These are phyloP conservation scores for Termitomyces sp. DNA, from an alignment of 768 basidiomycete species.

Conservation along the genomic window DNA sequence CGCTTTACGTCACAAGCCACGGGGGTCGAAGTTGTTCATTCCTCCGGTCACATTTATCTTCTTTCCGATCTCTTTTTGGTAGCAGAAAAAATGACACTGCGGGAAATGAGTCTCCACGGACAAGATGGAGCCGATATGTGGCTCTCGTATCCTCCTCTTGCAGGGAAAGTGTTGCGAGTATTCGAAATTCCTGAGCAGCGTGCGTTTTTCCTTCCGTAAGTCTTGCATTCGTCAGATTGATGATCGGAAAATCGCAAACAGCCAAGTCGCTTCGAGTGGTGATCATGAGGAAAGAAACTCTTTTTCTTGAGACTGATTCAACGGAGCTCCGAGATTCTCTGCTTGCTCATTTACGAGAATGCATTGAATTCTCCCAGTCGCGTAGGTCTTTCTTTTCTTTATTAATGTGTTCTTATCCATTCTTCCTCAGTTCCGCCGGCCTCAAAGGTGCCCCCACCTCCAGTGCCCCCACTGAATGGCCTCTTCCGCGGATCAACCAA, in stretches of 20 bases:
- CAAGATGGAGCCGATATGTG: conserved; percentile 76
- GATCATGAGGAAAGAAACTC: conserved; percentile 84
- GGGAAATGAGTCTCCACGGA: conserved; percentile 47
- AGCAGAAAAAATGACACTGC: conserved; percentile 74
- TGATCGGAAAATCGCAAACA: conserved; percentile 21
- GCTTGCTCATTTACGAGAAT: conserved; percentile 69
- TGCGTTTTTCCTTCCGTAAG: conserved; percentile 22
- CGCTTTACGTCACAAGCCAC: conserved; percentile 75
- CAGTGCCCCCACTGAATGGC: conserved; percentile 45
- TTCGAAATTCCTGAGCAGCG: conserved; percentile 57
- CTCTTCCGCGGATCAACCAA: conserved; percentile 17
- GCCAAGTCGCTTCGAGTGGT: conserved; percentile 70
- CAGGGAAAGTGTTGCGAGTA: conserved; percentile 86
- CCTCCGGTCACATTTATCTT: conserved; percentile 76
- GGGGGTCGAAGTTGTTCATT: conserved; percentile 69
- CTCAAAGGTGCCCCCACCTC: conserved; percentile 63
- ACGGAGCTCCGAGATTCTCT: conserved; percentile 54
- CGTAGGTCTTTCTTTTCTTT: conserved; percentile 41
- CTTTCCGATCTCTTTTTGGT: conserved; percentile 91
- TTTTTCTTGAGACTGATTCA: conserved; percentile 62
- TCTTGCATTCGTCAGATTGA: background rate
- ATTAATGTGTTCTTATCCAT: conserved; percentile 2
- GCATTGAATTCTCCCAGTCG: conserved; percentile 73
- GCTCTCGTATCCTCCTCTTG: conserved; percentile 90
- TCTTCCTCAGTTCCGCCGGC: conserved; percentile 42